Conservation (phyloP, 2,329 filamentous ascomycete genomes). For the Microcyclosporella mali region DNA sequence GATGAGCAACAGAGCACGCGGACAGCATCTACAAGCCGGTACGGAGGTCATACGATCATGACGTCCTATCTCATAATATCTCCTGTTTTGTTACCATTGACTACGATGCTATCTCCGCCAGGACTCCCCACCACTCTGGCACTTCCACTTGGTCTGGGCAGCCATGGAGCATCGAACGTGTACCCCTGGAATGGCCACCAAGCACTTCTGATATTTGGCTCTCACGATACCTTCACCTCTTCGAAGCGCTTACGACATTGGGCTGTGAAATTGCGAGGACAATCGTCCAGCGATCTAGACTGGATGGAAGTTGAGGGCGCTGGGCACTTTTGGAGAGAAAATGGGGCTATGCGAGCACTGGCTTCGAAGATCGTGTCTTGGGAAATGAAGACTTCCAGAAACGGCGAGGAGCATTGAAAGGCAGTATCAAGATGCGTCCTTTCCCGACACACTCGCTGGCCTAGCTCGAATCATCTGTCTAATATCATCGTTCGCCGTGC, state of each 20-base stretch:
- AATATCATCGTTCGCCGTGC: conserved; percentile 18
- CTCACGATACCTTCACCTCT: conserved; percentile 67
- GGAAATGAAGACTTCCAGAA: conserved; percentile 9
- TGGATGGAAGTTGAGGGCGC: conserved; percentile 43
- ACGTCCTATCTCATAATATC: conserved; percentile 42
- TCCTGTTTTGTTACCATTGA: conserved; percentile 41
- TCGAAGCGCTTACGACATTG: conserved; percentile 60
- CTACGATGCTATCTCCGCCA: conserved; percentile 28
- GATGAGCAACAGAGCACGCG: conserved; percentile 10
- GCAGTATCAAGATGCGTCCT: no score
- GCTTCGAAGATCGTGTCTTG: conserved; percentile 21
- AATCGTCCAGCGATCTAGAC: conserved; percentile 30
- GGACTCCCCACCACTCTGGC: conserved; percentile 18
- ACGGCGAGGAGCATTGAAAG: neutral
- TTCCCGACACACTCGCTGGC: no score
- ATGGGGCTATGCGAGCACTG: conserved; percentile 29
- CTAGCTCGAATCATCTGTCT: no score
- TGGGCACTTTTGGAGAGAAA: conserved; percentile 48
- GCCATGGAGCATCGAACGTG: conserved; percentile 35
- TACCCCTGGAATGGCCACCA: conserved; percentile 35
- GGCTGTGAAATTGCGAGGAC: conserved; percentile 48
- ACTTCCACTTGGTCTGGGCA: conserved; percentile 14
- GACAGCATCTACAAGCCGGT: conserved; percentile 32
- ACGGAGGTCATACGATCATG: conserved; percentile 12
- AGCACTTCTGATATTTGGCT: conserved; percentile 68